Conservation (phyloP, 305 asterid species). For the Solanum hybrid region DNA sequence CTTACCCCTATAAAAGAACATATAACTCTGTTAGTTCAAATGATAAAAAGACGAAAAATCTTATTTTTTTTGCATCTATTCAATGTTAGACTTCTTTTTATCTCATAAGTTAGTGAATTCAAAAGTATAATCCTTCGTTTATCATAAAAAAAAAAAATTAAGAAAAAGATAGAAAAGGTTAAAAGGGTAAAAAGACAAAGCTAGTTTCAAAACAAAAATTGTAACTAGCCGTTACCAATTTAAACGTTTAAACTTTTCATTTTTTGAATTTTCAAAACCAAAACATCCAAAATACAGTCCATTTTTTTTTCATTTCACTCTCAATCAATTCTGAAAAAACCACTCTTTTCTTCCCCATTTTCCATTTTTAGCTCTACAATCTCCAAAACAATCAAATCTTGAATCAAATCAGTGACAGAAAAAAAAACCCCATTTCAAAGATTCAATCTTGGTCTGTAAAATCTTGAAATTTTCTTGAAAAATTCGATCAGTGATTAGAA, state of each 20-base stretch:
- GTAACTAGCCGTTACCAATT: conserved; percentile 32
- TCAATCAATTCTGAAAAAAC: background rate
- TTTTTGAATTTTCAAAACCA: background rate
- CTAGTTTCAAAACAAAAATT: background rate
- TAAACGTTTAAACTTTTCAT: background rate
- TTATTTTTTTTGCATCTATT: no score
- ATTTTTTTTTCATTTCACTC: background rate
- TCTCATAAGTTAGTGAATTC: no score
- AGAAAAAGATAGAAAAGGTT: no score
- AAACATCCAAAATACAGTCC: background rate
- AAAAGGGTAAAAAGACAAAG: background rate
- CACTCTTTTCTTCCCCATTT: background rate
- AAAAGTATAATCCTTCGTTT: no score
- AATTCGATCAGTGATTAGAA: background rate
- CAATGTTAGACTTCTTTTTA: no score
- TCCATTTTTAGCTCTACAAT: background rate
- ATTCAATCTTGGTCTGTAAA: background rate
- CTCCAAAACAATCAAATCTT: background rate
- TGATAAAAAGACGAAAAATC: no score
- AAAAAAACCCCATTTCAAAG: background rate
- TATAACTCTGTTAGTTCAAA: no score
- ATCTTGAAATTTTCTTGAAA: background rate
- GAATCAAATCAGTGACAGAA: background rate
- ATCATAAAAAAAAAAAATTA: no score
- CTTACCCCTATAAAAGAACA: no score